These are phyloP conservation scores for Plasmodium gaboni DNA, from an alignment of 169 alveolate species.

Conservation along the genomic window DNA sequence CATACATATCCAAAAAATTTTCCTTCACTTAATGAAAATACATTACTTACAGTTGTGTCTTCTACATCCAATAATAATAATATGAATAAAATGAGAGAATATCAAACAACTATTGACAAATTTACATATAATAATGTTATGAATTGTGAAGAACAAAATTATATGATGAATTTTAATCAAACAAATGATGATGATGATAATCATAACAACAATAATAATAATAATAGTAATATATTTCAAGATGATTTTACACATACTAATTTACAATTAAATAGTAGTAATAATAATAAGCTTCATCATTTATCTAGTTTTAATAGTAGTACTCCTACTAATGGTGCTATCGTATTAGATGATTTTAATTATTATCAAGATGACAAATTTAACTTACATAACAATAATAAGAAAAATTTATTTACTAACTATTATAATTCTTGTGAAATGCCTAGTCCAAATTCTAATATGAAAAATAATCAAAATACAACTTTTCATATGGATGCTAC, in stretches of 20 bases:
- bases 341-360: conserved; percentile 12
- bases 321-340: not conserved
- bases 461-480: not conserved
- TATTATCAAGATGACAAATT: conserved; percentile 9
- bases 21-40: not conserved
- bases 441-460: not conserved
- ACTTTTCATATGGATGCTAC: not conserved
- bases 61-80: not conserved
- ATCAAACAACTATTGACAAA: conserved; percentile 16
- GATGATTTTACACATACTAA: conserved; percentile 22
- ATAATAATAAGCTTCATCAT: no score
- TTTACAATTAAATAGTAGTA: not conserved
- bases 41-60: conserved; percentile 1
- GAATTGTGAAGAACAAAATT: not conserved
- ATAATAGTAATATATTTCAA: conserved; percentile 4
- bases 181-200: conserved; percentile 16
- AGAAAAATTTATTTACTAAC: no score
- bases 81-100: conserved; percentile 22
- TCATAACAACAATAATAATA: not conserved
- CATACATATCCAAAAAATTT: not conserved
- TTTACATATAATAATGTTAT: conserved; percentile 15
- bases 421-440: no score
- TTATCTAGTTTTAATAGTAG: not conserved
- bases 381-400: conserved; percentile 10
- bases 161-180: conserved; percentile 10